Conservation (phyloP, 805 yeast species). For the Diddensiella transvaalensis region DNA sequence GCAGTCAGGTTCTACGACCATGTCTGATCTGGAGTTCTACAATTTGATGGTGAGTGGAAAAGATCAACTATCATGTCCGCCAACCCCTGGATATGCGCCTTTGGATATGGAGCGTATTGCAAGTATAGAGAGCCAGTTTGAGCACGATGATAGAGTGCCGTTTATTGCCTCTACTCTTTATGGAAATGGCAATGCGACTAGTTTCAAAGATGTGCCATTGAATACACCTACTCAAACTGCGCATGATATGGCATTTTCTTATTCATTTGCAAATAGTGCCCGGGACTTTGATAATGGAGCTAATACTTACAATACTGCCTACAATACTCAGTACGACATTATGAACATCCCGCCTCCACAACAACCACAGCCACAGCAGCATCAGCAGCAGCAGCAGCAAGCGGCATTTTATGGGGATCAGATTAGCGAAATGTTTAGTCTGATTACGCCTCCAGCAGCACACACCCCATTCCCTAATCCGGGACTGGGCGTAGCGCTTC, state of each 20-base stretch:
- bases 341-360: slow-evolving; percentile 1
- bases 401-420: not conserved
- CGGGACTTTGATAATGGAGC: not conserved
- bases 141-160: slow-evolving; percentile 9
- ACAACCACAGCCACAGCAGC: slow-evolving; percentile 1
- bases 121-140: slow-evolving; percentile 11
- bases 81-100: slow-evolving; percentile 14
- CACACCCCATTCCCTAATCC: slow-evolving; percentile 10
- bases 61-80: slow-evolving; percentile 12
- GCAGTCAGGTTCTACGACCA: not conserved
- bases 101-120: slow-evolving; percentile 13
- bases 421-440: not conserved
- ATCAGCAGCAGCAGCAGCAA: slow-evolving; percentile 9
- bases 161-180: slow-evolving; percentile 16
- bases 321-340: slow-evolving; percentile 5
- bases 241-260: slow-evolving; percentile 3
- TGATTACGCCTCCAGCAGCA: slow-evolving; percentile 12
- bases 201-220: not conserved
- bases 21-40: not conserved
- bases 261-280: not conserved
- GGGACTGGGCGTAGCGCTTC: not conserved
- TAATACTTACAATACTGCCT: not conserved
- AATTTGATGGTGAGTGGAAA: not conserved
- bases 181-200: not conserved
- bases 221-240: slow-evolving; percentile 4